These are phyloP conservation scores for Datisca glomerata DNA, from an alignment of 306 rosid genomes.

Conservation along the genomic window DNA sequence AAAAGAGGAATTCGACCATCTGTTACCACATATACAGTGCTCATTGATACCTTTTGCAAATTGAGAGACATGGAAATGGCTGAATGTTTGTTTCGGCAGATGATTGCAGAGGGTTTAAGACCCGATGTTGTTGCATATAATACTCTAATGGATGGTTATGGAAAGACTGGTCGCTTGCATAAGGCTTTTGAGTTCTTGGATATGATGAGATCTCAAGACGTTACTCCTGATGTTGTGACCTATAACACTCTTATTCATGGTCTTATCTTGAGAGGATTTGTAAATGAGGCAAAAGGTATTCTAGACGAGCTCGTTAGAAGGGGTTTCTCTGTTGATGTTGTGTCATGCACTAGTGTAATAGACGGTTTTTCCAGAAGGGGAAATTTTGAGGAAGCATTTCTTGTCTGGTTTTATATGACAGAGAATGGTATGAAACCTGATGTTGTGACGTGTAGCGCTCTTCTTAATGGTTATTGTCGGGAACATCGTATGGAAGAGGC, in stretches of 20 bases:
- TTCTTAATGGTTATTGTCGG: slow-evolving; percentile 27
- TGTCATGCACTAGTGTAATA: slow-evolving; percentile 19
- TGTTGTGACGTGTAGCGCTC: slow-evolving; percentile 31
- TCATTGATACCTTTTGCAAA: slow-evolving; percentile 20
- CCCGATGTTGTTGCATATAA: slow-evolving; percentile 26
- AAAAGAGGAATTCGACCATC: slow-evolving; percentile 24
- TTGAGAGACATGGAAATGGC: slow-evolving; percentile 21
- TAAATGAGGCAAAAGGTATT: slow-evolving; percentile 21
- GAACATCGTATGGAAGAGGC: slow-evolving; percentile 23
- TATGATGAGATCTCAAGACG: slow-evolving; percentile 18
- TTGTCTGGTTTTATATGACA: slow-evolving; percentile 26
- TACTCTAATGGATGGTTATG: slow-evolving; percentile 27
- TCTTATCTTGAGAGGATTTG: slow-evolving; percentile 19
- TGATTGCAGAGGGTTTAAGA: slow-evolving; percentile 15
- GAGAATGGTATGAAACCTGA: slow-evolving; percentile 29
- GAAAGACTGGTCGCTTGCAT: slow-evolving; percentile 23
- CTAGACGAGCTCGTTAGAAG: slow-evolving; percentile 21
- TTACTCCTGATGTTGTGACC: slow-evolving; percentile 23
- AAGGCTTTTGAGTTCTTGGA: slow-evolving; percentile 21
- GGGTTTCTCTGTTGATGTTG: slow-evolving; percentile 30
- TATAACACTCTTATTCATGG: slow-evolving; percentile 34
- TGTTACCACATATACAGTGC: slow-evolving; percentile 14
- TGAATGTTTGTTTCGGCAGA: slow-evolving; percentile 17
- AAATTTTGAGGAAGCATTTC: slow-evolving; percentile 26
- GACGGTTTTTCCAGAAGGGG: slow-evolving; percentile 24